These are phyloP conservation scores for Suillus tomentosus DNA, from an alignment of 768 basidiomycete species.

Conservation along the genomic window DNA sequence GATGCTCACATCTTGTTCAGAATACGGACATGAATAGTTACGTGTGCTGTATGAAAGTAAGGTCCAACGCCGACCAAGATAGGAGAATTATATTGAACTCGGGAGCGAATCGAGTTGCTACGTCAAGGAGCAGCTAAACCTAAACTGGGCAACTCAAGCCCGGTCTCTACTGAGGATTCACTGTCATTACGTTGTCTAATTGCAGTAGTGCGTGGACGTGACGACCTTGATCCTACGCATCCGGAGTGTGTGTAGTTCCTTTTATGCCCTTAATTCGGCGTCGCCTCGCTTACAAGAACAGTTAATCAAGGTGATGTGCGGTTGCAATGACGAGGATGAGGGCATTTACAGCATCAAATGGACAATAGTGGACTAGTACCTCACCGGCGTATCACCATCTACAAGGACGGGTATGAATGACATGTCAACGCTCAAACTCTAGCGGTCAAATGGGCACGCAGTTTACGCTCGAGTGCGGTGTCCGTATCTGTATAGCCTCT, in stretches of 20 bases:
- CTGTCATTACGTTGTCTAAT: neutral
- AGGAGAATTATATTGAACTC: no score
- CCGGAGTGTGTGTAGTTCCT: neutral
- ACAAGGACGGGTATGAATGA: neutral
- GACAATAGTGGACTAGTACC: neutral
- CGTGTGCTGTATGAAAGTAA: no score
- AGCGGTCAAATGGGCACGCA: no score
- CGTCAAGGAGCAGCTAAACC: neutral
- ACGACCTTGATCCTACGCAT: neutral
- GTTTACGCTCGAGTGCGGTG: neutral
- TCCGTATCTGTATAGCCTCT: neutral
- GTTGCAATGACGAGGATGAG: neutral
- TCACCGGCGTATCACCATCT: neutral
- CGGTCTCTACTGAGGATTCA: neutral
- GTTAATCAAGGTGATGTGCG: neutral
- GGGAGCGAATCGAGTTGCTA: neutral
- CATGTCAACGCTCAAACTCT: neutral
- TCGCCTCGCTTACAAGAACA: neutral
- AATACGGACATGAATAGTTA: no score
- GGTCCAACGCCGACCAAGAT: no score
- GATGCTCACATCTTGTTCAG: no score
- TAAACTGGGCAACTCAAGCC: neutral
- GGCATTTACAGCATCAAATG: neutral
- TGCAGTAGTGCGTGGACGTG: neutral
- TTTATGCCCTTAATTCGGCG: neutral